Conservation (phyloP, 306 rosid genomes). For the Albizia julibrissin region DNA sequence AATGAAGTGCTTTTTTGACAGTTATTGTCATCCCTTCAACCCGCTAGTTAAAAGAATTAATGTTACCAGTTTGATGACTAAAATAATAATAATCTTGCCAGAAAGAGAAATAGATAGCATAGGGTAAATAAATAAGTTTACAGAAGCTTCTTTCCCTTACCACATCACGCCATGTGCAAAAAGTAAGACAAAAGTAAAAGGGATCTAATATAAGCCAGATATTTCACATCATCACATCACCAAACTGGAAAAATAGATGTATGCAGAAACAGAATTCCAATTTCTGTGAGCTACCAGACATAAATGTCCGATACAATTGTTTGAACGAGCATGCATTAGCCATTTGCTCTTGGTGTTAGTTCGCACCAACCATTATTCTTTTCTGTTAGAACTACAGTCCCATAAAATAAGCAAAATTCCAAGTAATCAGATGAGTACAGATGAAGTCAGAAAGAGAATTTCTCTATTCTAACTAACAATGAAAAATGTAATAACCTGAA, state of each 20-base stretch:
- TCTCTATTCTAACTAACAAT: constrained; percentile 9
- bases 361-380: not conserved
- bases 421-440: constrained; percentile 13
- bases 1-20: not conserved
- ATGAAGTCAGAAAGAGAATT: not conserved
- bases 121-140: not conserved
- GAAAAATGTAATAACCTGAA: constrained; percentile 16
- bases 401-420: not conserved
- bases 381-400: constrained; percentile 1
- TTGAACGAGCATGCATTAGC: not conserved
- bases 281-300: not conserved
- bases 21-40: not conserved
- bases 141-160: not conserved
- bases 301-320: not conserved
- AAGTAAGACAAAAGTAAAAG: not conserved
- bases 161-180: not conserved
- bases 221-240: not conserved
- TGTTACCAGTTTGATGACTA: not conserved
- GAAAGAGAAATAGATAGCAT: not conserved
- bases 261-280: not conserved
- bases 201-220: not conserved
- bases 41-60: not conserved
- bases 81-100: not conserved
- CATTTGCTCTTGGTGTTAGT: not conserved
- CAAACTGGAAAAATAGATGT: not conserved